A percentile compares a stretch with the other conserved stretches of the same genome.
These are phyloP conservation scores for Pulveroboletus sp. DNA, from an alignment of 768 basidiomycete species.

Conservation along the genomic window DNA sequence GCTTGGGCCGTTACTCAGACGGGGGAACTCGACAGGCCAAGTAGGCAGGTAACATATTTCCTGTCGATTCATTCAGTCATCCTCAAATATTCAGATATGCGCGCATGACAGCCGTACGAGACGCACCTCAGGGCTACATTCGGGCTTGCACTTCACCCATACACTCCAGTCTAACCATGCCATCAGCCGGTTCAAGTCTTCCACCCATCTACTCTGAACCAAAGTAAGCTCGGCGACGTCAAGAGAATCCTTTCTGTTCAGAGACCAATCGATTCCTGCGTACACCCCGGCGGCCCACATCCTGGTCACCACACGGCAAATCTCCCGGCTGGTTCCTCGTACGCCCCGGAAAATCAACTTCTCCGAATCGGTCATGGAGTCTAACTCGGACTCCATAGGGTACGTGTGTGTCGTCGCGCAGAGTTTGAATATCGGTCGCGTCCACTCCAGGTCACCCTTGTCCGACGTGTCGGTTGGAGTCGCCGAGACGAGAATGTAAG, in stretches of 20 bases:
- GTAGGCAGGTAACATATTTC: too few species aligned
- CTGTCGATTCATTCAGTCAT: too few species aligned
- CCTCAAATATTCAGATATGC: too few species aligned
- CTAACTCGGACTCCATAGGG: not conserved
- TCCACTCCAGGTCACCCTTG: conserved; percentile 20
- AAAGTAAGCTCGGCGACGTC: not conserved
- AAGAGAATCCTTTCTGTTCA: conserved; percentile 5
- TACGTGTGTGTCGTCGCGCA: conserved; percentile 31
- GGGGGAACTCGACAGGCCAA: too few species aligned
- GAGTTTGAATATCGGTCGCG: conserved; percentile 25
- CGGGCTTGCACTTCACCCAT: conserved; percentile 48
- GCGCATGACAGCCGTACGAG: too few species aligned
- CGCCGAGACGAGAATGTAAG: conserved; percentile 15
- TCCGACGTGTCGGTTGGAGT: not conserved
- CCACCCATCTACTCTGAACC: conserved; percentile 32
- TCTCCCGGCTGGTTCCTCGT: conserved; percentile 39
- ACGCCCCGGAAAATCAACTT: too few species aligned
- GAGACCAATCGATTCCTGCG: too few species aligned
- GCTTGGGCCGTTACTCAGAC: too few species aligned
- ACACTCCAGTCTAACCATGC: conserved; percentile 51
- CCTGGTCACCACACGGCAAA: conserved; percentile 44
- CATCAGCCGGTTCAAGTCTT: conserved; percentile 37
- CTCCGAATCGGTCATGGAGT: too few species aligned
- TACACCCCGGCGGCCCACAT: too few species aligned
- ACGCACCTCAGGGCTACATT: conserved; percentile 44